phyloP scores from a whole-genome alignment of 2,329 filamentous ascomycete genomes.

The Calonectria multiphialidica region DNA sequence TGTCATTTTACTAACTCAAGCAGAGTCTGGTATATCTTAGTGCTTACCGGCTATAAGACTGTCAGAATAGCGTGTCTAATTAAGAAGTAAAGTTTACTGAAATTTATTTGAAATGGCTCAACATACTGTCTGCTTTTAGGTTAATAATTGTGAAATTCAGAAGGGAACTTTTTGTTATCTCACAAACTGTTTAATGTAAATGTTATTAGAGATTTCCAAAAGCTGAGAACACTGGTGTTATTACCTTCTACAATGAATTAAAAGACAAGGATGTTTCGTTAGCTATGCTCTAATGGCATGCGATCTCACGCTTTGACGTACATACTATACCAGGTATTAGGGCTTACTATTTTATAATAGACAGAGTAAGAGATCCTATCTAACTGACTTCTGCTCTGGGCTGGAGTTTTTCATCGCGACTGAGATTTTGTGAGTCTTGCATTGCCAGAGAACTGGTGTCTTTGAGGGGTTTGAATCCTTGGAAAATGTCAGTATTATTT shows the following conservation, averaged over 20 bases:
- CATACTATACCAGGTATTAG: not conserved
- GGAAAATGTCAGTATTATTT: conserved; percentile 6
- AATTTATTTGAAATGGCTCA: too few relatives aligned
- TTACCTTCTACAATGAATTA: not conserved
- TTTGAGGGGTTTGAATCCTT: not conserved
- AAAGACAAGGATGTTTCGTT: not conserved
- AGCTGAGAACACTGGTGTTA: not conserved
- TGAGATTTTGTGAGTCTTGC: not conserved
- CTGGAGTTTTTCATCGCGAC: not conserved
- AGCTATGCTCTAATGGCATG: not conserved
- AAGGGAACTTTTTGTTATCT: not conserved
- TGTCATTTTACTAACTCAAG: not conserved
- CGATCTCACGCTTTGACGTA: not conserved
- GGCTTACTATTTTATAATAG: too few relatives aligned
- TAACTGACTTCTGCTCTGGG: not conserved
- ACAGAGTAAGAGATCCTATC: not conserved
- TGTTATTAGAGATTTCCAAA: not conserved
- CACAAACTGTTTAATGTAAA: not conserved
- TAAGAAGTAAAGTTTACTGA: not conserved
- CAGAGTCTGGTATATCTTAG: not conserved
- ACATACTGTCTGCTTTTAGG: not conserved
- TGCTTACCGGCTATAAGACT: not conserved
- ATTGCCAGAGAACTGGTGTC: not conserved
- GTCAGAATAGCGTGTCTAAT: not conserved
- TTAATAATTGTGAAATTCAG: not conserved